These are phyloP conservation scores for Lolium perenne DNA, from an alignment of 176 grass and related monocot genomes.

Conservation along the genomic window DNA sequence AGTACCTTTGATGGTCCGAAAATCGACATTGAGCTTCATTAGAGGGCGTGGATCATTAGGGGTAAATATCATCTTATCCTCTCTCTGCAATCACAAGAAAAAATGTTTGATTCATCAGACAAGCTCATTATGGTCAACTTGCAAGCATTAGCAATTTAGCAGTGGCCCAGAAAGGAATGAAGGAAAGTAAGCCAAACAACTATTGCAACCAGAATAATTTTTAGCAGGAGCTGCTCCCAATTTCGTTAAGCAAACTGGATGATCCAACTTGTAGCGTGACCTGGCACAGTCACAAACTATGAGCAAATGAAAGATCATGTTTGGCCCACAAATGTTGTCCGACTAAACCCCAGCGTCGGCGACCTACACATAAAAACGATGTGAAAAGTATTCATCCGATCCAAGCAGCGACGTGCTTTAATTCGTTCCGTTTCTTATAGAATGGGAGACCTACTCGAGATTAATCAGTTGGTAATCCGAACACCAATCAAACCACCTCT, in stretches of 20 bases:
- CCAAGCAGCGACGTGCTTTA: not conserved
- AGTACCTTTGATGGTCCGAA: constrained; percentile 87
- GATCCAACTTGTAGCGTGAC: not conserved
- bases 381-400: not conserved
- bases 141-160: constrained; percentile 1
- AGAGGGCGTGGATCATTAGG: constrained; percentile 76
- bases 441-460: not conserved
- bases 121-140: constrained; percentile 2
- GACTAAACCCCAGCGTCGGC: not conserved
- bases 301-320: not conserved
- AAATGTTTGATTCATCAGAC: not conserved
- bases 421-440: not conserved
- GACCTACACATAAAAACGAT: not conserved
- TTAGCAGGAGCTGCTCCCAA: not conserved
- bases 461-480: not conserved
- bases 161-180: constrained; percentile 9
- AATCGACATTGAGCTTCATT: constrained; percentile 90
- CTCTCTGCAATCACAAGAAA: constrained; percentile 57
- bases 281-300: not conserved
- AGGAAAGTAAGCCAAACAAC: not conserved
- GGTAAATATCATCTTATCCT: constrained; percentile 73
- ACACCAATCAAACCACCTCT: constrained; percentile 15
- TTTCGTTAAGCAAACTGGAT: constrained; percentile 3
- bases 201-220: not conserved
- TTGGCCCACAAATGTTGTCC: not conserved